These are phyloP conservation scores for Alternaria sp. DNA, from an alignment of 2,329 filamentous ascomycete genomes.

Conservation along the genomic window DNA sequence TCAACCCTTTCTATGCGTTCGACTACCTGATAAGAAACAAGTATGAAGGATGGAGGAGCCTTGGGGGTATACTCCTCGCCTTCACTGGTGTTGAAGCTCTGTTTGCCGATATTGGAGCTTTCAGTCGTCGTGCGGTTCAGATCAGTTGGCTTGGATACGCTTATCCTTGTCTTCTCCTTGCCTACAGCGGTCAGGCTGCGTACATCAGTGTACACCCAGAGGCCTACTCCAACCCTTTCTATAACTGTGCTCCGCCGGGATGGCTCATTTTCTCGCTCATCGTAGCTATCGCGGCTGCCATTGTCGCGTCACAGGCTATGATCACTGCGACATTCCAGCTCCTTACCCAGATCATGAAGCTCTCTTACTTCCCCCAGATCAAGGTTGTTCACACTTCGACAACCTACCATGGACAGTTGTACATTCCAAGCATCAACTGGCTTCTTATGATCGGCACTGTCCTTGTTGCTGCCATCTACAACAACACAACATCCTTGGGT, in stretches of 20 bases:
- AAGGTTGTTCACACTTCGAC: conserved; percentile 75
- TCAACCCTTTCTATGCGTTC: conserved; percentile 66
- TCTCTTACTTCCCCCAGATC: conserved; percentile 78
- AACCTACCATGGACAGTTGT: conserved; percentile 76
- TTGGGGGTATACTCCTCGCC: conserved; percentile 75
- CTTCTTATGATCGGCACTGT: conserved; percentile 78
- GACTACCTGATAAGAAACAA: conserved; percentile 67
- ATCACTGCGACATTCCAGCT: conserved; percentile 78
- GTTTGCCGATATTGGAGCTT: conserved; percentile 80
- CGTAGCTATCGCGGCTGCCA: conserved; percentile 72
- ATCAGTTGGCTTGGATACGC: conserved; percentile 74
- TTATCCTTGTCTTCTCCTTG: conserved; percentile 72
- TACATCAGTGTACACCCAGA: conserved; percentile 69
- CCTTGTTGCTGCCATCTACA: conserved; percentile 77
- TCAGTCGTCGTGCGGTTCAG: conserved; percentile 72
- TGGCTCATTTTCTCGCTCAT: conserved; percentile 74
- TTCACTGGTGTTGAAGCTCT: conserved; percentile 82
- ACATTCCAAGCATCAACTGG: conserved; percentile 80
- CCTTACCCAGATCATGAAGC: conserved; percentile 75
- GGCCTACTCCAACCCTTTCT: conserved; percentile 77
- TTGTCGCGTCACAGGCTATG: conserved; percentile 81
- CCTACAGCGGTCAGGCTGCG: conserved; percentile 78
- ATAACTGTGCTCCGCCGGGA: conserved; percentile 72
- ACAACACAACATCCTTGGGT: conserved; percentile 69
- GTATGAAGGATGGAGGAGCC: conserved; percentile 67